These are phyloP conservation scores for Cyclotella distinguenda DNA, from an alignment of 108 stramenopile genomes.

Conservation along the genomic window DNA sequence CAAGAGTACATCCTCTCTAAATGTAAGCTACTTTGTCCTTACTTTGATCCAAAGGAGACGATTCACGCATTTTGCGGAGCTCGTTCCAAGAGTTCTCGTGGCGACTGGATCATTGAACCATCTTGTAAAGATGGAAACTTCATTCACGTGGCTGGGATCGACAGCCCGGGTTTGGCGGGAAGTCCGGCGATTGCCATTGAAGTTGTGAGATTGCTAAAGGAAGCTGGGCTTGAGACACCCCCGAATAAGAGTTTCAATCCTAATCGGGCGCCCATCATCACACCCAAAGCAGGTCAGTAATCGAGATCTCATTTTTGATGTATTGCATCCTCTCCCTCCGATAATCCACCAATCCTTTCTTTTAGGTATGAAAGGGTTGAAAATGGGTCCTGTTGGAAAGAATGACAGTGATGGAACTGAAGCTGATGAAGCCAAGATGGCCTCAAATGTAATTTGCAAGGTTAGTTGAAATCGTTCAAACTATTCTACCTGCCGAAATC, in stretches of 20 bases:
- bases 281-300: slow-evolving; percentile 57
- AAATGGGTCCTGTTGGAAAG: slow-evolving; percentile 67
- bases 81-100: slow-evolving; percentile 63
- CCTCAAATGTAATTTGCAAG: slow-evolving; percentile 74
- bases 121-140: slow-evolving; percentile 55
- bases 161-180: slow-evolving; percentile 77
- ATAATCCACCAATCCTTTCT: background rate
- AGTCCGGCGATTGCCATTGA: slow-evolving; percentile 79
- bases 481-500: too few relatives aligned
- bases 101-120: slow-evolving; percentile 85
- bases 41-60: slow-evolving; percentile 68
- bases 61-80: slow-evolving; percentile 80
- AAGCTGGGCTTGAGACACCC: slow-evolving; percentile 51
- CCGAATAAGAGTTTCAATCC: slow-evolving; percentile 68
- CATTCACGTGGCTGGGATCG: slow-evolving; percentile 82
- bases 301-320: too few relatives aligned
- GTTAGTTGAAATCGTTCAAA: too few relatives aligned
- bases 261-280: slow-evolving; percentile 76
- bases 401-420: slow-evolving; percentile 66
- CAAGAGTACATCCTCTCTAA: slow-evolving; percentile 79
- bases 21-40: slow-evolving; percentile 67
- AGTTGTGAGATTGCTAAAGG: slow-evolving; percentile 60
- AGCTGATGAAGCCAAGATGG: slow-evolving; percentile 53
- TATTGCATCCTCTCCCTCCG: too few relatives aligned
- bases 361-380: slow-evolving; percentile 52